phyloP scores from a whole-genome alignment of 2,329 filamentous ascomycete species.

The Neopestalotiopsis sp. region DNA sequence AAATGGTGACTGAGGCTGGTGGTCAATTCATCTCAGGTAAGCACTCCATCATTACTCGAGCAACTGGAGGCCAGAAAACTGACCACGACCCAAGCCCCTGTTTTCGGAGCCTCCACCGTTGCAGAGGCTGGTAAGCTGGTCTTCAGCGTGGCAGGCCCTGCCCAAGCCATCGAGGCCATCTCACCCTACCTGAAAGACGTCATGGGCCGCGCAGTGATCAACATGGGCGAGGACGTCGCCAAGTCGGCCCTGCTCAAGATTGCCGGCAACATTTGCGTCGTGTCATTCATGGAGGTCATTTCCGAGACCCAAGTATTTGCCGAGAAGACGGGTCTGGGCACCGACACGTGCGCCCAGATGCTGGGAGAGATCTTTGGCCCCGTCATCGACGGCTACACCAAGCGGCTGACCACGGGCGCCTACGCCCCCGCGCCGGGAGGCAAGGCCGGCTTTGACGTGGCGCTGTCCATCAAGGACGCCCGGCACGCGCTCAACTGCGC shows the following conservation, averaged over 20 bases:
- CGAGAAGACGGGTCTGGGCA: conserved; percentile 49
- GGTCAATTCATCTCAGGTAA: conserved; percentile 36
- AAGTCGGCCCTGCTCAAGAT: conserved; percentile 50
- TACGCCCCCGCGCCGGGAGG: conserved; percentile 41
- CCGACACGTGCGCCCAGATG: conserved; percentile 45
- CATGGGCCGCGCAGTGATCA: conserved; percentile 46
- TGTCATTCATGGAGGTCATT: conserved; percentile 47
- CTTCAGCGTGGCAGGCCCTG: conserved; percentile 47
- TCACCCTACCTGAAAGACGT: conserved; percentile 48
- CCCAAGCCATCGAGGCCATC: conserved; percentile 37
- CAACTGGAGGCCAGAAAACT: background rate
- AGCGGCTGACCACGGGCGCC: conserved; percentile 47
- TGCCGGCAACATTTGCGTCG: conserved; percentile 40
- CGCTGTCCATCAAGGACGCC: conserved; percentile 33
- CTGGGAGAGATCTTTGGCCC: conserved; percentile 49
- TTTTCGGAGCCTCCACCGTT: conserved; percentile 49
- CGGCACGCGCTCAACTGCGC: conserved; percentile 32
- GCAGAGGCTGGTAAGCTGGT: conserved; percentile 51
- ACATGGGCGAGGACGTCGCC: conserved; percentile 47
- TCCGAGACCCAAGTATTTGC: conserved; percentile 52
- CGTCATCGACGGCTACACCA: conserved; percentile 47
- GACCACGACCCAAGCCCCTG: conserved; percentile 38
- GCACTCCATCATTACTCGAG: background rate
- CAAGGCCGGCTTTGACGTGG: conserved; percentile 29
- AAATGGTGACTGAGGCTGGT: conserved; percentile 38